Base-by-base conservation (phyloP, 2,329 filamentous ascomycete species). In the Aspergillus unguis region DNA sequence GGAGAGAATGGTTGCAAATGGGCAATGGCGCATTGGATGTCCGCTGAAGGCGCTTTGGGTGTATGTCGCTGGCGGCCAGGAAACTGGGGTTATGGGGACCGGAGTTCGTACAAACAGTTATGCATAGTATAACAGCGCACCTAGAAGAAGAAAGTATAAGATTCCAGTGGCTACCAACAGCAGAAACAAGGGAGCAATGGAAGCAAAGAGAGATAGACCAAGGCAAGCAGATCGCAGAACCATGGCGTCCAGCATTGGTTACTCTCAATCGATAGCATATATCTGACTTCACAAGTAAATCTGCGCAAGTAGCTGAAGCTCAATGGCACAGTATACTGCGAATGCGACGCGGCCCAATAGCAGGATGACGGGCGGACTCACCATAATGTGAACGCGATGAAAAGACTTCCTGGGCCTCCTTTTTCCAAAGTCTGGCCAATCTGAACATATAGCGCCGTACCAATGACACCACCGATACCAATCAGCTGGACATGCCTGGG, bases 401-500 rank as follows among this genome's bases (percentile, higher is more conserved):
- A 77, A 41, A 77, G 58, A 53, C 69, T 74, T 25, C 54, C 74
- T 7, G 75, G 75, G 1, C 75, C 75, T 38, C 74, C 74, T 48
- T 69, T 63, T 10, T 70, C 62, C 51, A 77, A 52, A 17, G 65
- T 69, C 43, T 67, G 62, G 9, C 74, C 74, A 50, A 76, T 74
- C 50, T 74, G 69, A 26, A 75, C 73, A 54, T 71, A 75, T 32
- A 76, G 57, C 0, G 69, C 71, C n/a, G 70, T 74, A 23, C 74
- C 72, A 58, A 77, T 75, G 31, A 71, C 73, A 9, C 74, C 74
- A 26, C 75, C 75, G 50, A 77, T 76, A 37, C 73, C 75, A 51
- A 77, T 77, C 52, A 77, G 59, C 56, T 77, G 73, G 37, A 77
- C 72, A 62, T 77, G 75, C 54, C 74, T 63, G 10, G 73, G 68